phyloP scores from a whole-genome alignment of 2,329 filamentous ascomycete genomes.

The Aspergillus tamarii region DNA sequence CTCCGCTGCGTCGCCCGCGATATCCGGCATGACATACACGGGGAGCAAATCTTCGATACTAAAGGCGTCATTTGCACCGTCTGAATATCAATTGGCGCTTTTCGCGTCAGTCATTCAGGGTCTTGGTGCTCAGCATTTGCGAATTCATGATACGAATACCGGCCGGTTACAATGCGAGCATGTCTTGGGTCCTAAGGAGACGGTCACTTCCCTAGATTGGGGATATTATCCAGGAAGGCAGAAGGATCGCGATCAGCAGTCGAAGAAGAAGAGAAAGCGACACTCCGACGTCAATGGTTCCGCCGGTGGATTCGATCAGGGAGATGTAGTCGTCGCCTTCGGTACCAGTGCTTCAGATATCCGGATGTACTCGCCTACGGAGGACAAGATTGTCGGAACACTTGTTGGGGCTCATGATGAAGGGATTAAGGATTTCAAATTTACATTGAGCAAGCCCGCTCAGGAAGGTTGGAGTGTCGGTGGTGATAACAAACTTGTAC shows the following conservation, averaged over 20 bases:
- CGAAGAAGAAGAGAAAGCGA: slow-evolving; percentile 57
- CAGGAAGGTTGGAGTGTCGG: slow-evolving; percentile 58
- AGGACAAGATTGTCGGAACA: slow-evolving; percentile 50
- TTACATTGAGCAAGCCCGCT: slow-evolving; percentile 43
- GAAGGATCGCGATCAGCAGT: slow-evolving; percentile 41
- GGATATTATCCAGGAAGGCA: slow-evolving; percentile 45
- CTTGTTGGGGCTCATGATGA: slow-evolving; percentile 52
- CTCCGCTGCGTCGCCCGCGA: slow-evolving; percentile 44
- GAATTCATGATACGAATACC: slow-evolving; percentile 56
- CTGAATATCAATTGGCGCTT: slow-evolving; percentile 54
- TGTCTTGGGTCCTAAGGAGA: slow-evolving; percentile 50
- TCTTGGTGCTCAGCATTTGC: slow-evolving; percentile 55
- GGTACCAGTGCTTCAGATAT: slow-evolving; percentile 54
- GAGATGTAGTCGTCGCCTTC: slow-evolving; percentile 53
- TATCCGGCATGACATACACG: slow-evolving; percentile 39
- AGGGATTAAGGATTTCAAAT: slow-evolving; percentile 55
- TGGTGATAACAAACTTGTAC: slow-evolving; percentile 55
- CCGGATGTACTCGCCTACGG: slow-evolving; percentile 53
- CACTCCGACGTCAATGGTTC: slow-evolving; percentile 45
- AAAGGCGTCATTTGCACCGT: slow-evolving; percentile 54
- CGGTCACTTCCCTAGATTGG: slow-evolving; percentile 56
- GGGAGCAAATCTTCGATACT: slow-evolving; percentile 52
- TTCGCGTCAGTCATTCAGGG: slow-evolving; percentile 59
- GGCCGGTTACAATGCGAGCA: slow-evolving; percentile 56
- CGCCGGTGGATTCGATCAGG: slow-evolving; percentile 36